Evolutionary conservation across 1,284 basidiomycete species (phyloP).

Genomic region (Coriolopsis trogii): DNA sequence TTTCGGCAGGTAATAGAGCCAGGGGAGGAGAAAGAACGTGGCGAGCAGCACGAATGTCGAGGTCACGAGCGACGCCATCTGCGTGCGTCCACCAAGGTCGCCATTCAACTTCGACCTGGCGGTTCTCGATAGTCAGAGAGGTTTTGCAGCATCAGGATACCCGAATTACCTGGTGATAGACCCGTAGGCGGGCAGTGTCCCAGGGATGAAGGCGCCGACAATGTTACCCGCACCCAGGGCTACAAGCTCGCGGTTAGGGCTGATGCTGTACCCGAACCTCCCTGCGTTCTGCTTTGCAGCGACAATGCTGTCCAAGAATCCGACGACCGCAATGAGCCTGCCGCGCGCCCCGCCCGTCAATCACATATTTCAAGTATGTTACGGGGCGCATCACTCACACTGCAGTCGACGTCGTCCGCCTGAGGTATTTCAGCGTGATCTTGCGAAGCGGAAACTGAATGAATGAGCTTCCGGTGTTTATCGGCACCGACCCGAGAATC

Average conservation of each 20-base stretch:
- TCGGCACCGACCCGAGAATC: slow-evolving; percentile 78
- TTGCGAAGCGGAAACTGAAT: slow-evolving; percentile 69
- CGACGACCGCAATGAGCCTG: slow-evolving; percentile 76
- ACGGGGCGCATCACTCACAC: slow-evolving; percentile 59
- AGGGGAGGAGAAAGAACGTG: slow-evolving; percentile 86
- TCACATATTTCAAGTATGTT: no score
- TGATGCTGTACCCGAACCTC: slow-evolving; percentile 85
- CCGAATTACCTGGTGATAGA: slow-evolving; percentile 74
- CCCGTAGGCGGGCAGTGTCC: slow-evolving; percentile 87
- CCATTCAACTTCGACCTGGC: slow-evolving; percentile 82
- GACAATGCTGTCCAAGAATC: slow-evolving; percentile 83
- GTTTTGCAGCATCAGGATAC: neutral
- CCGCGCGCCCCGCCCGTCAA: no score
- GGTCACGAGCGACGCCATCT: slow-evolving; percentile 86
- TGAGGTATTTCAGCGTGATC: slow-evolving; percentile 64
- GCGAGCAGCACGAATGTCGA: slow-evolving; percentile 76
- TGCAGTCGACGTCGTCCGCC: slow-evolving; percentile 77
- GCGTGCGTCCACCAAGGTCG: slow-evolving; percentile 84
- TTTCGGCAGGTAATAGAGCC: slow-evolving; percentile 79
- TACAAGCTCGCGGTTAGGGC: slow-evolving; percentile 90
- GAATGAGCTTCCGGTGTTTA: slow-evolving; percentile 61
- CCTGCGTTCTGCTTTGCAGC: slow-evolving; percentile 87
- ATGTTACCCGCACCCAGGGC: slow-evolving; percentile 87
- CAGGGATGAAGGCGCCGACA: slow-evolving; percentile 77
- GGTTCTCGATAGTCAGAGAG: neutral